phyloP scores from a whole-genome alignment of 1,284 basidiomycete genomes.

The Apiotrichum gamsii region DNA sequence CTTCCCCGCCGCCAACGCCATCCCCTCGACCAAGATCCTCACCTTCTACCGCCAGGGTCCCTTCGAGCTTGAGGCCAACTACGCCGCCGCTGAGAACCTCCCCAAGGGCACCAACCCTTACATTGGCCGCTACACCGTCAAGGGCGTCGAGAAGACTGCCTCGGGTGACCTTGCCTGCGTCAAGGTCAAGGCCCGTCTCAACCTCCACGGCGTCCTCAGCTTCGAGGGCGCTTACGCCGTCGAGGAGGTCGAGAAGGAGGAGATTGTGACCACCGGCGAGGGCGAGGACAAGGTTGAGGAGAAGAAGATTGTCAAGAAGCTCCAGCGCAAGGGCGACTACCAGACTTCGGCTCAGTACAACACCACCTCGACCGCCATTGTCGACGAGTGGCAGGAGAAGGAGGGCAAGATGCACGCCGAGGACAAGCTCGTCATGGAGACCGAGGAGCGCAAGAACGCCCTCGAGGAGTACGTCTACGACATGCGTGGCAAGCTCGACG shows the following conservation, averaged over 20 bases:
- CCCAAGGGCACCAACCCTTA: conserved; percentile 76
- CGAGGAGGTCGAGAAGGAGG: conserved; percentile 70
- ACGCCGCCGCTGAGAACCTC: conserved; percentile 62
- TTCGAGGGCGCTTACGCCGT: conserved; percentile 74
- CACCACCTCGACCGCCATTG: conserved; percentile 56
- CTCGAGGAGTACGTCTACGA: conserved; percentile 97
- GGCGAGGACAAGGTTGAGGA: conserved; percentile 63
- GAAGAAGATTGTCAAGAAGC: conserved; percentile 56
- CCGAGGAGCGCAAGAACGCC: conserved; percentile 94
- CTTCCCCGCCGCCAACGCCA: conserved; percentile 70
- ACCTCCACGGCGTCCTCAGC: conserved; percentile 73
- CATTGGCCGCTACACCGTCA: conserved; percentile 71
- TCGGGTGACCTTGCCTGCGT: conserved; percentile 69
- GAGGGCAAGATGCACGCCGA: conserved; percentile 79
- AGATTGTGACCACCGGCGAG: conserved; percentile 51
- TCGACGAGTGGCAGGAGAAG: conserved; percentile 64
- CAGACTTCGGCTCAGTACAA: conserved; percentile 61
- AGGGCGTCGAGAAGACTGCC: conserved; percentile 61
- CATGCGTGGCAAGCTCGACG: conserved; percentile 82
- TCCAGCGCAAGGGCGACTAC: conserved; percentile 74
- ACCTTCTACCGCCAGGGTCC: conserved; percentile 84
- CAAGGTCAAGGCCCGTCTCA: conserved; percentile 82
- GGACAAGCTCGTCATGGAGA: conserved; percentile 92
- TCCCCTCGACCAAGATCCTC: conserved; percentile 88
- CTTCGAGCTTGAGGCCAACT: conserved; percentile 78